These are phyloP conservation scores for Russula emetica DNA, from an alignment of 768 basidiomycete genomes.

Conservation along the genomic window DNA sequence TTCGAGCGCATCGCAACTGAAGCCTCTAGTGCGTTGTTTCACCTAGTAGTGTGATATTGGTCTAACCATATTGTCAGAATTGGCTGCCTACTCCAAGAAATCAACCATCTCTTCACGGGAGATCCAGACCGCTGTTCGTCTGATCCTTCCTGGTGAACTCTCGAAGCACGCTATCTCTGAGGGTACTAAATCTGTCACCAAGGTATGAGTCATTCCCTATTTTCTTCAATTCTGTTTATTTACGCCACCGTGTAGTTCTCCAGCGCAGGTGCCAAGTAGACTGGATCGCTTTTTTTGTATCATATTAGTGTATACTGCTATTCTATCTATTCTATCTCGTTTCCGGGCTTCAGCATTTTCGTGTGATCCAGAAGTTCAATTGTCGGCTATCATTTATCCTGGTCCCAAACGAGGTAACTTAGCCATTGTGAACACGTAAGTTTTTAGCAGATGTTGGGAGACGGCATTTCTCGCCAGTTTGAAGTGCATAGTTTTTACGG, in stretches of 20 bases:
- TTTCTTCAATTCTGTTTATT: slow-evolving; percentile 12
- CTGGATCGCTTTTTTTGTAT: slow-evolving; percentile 24
- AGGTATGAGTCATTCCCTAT: slow-evolving; percentile 40
- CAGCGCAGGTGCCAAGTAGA: slow-evolving; percentile 64
- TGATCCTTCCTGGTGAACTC: slow-evolving; percentile 94
- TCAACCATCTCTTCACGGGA: slow-evolving; percentile 98
- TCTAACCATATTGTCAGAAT: slow-evolving; percentile 49
- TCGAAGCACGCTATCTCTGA: slow-evolving; percentile 93
- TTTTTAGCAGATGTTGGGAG: background rate
- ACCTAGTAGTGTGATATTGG: background rate
- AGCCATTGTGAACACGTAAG: no score
- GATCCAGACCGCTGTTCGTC: slow-evolving; percentile 94
- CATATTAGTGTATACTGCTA: slow-evolving; percentile 33
- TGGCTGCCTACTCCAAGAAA: slow-evolving; percentile 96
- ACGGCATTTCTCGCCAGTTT: background rate
- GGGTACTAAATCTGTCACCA: slow-evolving; percentile 91
- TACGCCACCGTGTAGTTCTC: slow-evolving; percentile 49
- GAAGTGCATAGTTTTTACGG: no score
- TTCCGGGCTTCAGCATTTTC: background rate
- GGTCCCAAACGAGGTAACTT: background rate
- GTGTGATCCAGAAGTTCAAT: background rate
- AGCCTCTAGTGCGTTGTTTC: slow-evolving; percentile 65
- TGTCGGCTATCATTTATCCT: background rate
- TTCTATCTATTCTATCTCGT: slow-evolving; percentile 24
- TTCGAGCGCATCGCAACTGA: slow-evolving; percentile 91